These are phyloP conservation scores for Colletotrichum destructivum DNA, from an alignment of 2,329 filamentous ascomycete genomes.

Conservation along the genomic window DNA sequence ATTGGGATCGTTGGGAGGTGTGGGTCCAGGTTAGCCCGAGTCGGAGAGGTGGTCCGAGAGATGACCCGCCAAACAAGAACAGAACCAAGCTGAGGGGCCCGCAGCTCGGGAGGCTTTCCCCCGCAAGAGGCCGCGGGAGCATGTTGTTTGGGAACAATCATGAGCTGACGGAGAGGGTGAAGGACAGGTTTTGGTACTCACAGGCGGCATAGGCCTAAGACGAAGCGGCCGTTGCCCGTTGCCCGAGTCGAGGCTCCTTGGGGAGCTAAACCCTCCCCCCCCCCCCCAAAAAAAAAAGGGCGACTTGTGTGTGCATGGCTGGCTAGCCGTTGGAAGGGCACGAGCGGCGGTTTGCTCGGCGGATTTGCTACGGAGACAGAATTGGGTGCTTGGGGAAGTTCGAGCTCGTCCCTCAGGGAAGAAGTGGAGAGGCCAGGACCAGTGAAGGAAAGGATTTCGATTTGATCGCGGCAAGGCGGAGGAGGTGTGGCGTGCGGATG, in stretches of 20 bases:
- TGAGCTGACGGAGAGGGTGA: not conserved
- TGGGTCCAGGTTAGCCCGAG: constrained; percentile 13
- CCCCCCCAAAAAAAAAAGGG: not conserved
- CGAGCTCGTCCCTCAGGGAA: not conserved
- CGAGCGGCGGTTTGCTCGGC: constrained; percentile 18
- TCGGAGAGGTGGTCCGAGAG: constrained; percentile 35
- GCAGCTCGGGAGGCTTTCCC: constrained; percentile 33
- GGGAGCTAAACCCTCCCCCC: not conserved
- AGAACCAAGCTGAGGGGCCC: constrained; percentile 1
- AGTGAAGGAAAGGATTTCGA: constrained; percentile 9
- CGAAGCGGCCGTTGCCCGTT: not conserved
- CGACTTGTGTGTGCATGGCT: not conserved
- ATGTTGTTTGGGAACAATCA: not conserved
- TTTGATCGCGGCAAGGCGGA: constrained; percentile 18
- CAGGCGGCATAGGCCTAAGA: not conserved
- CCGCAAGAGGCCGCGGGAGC: constrained; percentile 7
- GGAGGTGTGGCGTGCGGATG: constrained; percentile 9
- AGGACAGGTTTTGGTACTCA: too few relatives aligned
- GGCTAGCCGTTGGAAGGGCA: not conserved
- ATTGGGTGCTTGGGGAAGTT: not conserved
- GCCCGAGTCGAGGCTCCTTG: not conserved
- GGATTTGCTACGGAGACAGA: constrained; percentile 1
- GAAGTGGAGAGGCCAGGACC: not conserved
- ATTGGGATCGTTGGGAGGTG: not conserved
- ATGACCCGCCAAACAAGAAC: constrained; percentile 39